Conservation (phyloP, 169 alveolate species). For the Besnoitia besnoiti region DNA sequence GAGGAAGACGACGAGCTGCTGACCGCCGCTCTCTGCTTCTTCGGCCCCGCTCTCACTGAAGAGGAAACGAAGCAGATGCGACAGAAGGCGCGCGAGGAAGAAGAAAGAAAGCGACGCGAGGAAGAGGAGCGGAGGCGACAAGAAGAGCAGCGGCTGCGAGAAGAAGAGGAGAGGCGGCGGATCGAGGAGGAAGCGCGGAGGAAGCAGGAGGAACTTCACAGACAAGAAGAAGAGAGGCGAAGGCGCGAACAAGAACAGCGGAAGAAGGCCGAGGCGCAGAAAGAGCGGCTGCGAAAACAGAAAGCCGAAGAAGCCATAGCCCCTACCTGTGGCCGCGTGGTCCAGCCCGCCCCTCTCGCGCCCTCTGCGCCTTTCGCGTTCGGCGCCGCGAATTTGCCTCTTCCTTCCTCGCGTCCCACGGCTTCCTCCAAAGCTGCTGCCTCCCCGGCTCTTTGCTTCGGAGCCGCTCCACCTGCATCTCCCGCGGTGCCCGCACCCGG, state of each 20-base stretch:
- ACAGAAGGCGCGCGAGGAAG: neutral
- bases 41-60: neutral
- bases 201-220: neutral
- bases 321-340: too few species aligned
- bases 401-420: neutral
- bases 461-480: neutral
- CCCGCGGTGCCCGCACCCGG: neutral
- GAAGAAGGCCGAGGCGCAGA: neutral
- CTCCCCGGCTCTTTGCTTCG: neutral
- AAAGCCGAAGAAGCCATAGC: neutral
- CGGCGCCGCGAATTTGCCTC: too few species aligned
- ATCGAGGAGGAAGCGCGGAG: constrained; percentile 13
- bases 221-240: neutral
- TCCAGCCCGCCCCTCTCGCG: neutral
- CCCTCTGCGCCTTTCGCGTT: too few species aligned
- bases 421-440: neutral
- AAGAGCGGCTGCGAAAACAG: neutral
- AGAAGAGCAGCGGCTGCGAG: neutral
- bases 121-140: neutral
- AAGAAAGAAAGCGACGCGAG: neutral
- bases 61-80: constrained; percentile 30
- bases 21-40: neutral
- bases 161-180: neutral
- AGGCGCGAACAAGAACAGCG: neutral
- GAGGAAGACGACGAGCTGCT: neutral